A percentile compares a stretch with the other conserved stretches of the same genome.
phyloP scores from a whole-genome alignment of 108 stramenopile species.

The Epithemia pelagica region DNA sequence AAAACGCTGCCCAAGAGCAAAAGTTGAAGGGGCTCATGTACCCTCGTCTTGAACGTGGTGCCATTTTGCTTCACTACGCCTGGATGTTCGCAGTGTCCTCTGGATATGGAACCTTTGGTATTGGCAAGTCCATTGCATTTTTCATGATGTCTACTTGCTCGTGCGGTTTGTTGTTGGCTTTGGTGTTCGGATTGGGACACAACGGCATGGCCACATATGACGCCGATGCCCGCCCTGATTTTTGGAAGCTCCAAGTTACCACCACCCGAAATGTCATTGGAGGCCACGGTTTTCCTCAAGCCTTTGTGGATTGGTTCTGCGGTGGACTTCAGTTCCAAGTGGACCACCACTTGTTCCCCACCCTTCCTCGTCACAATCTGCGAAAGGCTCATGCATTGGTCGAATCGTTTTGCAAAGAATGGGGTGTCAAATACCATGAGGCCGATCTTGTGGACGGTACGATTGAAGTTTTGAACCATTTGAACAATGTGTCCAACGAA shows the following conservation, averaged over 20 bases:
- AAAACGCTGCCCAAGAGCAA: slow-evolving; percentile 77
- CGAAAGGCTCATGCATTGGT: slow-evolving; percentile 84
- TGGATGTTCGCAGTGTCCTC: slow-evolving; percentile 72
- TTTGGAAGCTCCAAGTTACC: slow-evolving; percentile 98
- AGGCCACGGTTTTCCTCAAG: slow-evolving; percentile 88
- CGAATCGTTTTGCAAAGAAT: slow-evolving; percentile 93
- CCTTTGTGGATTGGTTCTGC: slow-evolving; percentile 97
- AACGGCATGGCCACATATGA: slow-evolving; percentile 98
- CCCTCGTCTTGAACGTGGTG: slow-evolving; percentile 65
- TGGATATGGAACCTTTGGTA: slow-evolving; percentile 70
- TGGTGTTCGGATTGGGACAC: slow-evolving; percentile 99
- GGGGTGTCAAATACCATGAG: slow-evolving; percentile 92
- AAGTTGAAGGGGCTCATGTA: slow-evolving; percentile 75
- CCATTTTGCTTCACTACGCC: slow-evolving; percentile 74
- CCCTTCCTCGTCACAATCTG: slow-evolving; percentile 93
- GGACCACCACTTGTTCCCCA: slow-evolving; percentile 99
- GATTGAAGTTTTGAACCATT: slow-evolving; percentile 70
- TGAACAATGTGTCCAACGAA: slow-evolving; percentile 65
- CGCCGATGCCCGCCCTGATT: slow-evolving; percentile 92
- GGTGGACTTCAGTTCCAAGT: slow-evolving; percentile 98
- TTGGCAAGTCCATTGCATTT: slow-evolving; percentile 47
- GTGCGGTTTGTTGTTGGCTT: slow-evolving; percentile 91
- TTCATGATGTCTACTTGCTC: slow-evolving; percentile 75
- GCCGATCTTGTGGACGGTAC: slow-evolving; percentile 76
- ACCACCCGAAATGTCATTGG: slow-evolving; percentile 97